Percentiles rank a stretch among this genome's conserved stretches.
Conservation (phyloP, 208 protist genomes). For the Phytomonas sp. region DNA sequence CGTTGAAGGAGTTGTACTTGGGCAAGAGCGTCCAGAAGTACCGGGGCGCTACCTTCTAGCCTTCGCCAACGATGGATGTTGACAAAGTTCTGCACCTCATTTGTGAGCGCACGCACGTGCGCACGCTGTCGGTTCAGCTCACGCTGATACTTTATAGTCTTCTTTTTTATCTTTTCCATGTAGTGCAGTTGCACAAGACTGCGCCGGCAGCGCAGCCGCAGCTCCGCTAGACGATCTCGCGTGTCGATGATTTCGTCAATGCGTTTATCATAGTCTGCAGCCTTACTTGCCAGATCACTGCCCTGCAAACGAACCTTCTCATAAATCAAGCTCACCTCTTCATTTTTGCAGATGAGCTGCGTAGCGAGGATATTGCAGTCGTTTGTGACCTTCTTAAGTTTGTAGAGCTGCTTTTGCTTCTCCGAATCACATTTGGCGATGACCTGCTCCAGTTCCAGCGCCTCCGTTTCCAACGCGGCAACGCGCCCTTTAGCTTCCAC, state of each 20-base stretch:
- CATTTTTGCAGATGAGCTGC: slow-evolving; percentile 96
- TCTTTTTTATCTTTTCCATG: slow-evolving; percentile 80
- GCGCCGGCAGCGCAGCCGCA: slow-evolving; percentile 87
- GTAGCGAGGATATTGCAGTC: slow-evolving; percentile 95
- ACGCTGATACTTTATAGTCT: slow-evolving; percentile 84
- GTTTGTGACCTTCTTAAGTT: slow-evolving; percentile 89
- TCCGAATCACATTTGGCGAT: slow-evolving; percentile 93
- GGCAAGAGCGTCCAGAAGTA: slow-evolving; percentile 92
- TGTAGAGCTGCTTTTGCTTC: slow-evolving; percentile 82
- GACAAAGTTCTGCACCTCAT: slow-evolving; percentile 96
- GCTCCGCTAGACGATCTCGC: slow-evolving; percentile 85
- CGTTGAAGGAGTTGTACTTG: slow-evolving; percentile 97
- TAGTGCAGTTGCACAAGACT: slow-evolving; percentile 69
- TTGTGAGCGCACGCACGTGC: slow-evolving; percentile 89
- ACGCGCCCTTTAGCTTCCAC: slow-evolving; percentile 39
- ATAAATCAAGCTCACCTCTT: slow-evolving; percentile 95
- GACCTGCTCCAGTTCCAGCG: slow-evolving; percentile 89
- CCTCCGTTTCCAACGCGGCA: slow-evolving; percentile 71
- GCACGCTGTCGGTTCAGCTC: slow-evolving; percentile 88
- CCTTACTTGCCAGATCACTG: slow-evolving; percentile 91
- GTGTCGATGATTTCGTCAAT: slow-evolving; percentile 84
- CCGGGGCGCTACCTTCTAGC: slow-evolving; percentile 93
- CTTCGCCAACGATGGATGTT: slow-evolving; percentile 98
- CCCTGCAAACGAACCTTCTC: slow-evolving; percentile 97
- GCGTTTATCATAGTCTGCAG: slow-evolving; percentile 88